Base-by-base conservation (phyloP, 2,329 filamentous ascomycete genomes). In the Fragosphaeria purpurea region DNA sequence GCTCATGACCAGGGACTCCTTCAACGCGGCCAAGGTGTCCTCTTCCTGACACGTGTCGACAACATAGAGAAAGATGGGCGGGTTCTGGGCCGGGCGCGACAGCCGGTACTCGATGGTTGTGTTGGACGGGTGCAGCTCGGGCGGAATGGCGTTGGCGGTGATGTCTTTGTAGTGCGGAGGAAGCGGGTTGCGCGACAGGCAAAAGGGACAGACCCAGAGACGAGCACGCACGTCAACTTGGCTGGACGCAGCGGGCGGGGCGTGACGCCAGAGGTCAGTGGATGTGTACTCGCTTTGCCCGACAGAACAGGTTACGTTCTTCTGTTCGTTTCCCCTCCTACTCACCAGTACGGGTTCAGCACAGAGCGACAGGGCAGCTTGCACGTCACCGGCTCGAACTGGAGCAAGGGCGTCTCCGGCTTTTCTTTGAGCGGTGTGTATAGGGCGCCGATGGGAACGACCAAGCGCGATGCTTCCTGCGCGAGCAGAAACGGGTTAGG, bases 351-450 rank as follows among this genome's bases (percentile, higher is more conserved):
- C 43, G 93, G 93, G 67, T 98, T 98, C 66, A 98, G 76, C 39
- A 97, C 89, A 50, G 91, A 91, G 68, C 90, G 85, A 70, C 93
- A 98, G 55, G 93, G 93, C 66, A 86, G 81, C 71, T 96, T 96
- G 82, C 93, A 98, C 55, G 87, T 90, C 41, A 98, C 88, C 13
- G 93, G 93, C 70, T 97, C 91, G 70, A 97, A 97, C 66, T 94
- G 88, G 48, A 98, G 77, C 56, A 95, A 72, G 50, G 90, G 88
- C 31, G 88, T 87, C 57, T 95, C 86, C 30, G 85, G 82, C 73
- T 94, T 94, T 72, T 96, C 91, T 71, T 97, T 97, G 61, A 96
- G 72, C 5, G 91, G 90, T 3, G 91, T 98, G 70, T 97, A 97
- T 45, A 96, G 79, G 58, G 89, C 90, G 66, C 90, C 93, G 62